Base-by-base conservation (phyloP, 768 basidiomycete species). In the Pisolithus tinctorius region DNA sequence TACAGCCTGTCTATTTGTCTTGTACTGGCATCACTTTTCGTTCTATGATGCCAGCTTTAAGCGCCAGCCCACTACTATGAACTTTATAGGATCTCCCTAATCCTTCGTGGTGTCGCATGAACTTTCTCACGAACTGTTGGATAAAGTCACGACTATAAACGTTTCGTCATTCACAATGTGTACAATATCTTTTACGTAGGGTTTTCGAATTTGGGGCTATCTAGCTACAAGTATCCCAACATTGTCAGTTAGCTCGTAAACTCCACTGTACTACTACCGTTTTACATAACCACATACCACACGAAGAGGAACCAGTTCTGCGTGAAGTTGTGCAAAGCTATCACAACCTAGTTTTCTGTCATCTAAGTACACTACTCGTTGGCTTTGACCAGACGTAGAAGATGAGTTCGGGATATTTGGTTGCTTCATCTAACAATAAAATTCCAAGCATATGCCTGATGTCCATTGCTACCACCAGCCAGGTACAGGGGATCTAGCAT, bases 401-500 rank as follows among this genome's bases (percentile, higher is more conserved):
- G 91, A 89, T 90, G 53, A 30, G 70, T 31, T 23, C 14, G 20
- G 37, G 27, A 45, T 36, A 53, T 26, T 37, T 45, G n/a, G 7
- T 20, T n/a, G 43, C 47, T 5, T 44, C 30, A 41, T 13, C 10
- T 38, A 3, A 50, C 49, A 54, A 38, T 47, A 39, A 20, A 23
- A 16, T 45, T 41, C 45, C 38, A 53, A 90, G 87, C 62, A 67
- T 76, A 17, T 92, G 88, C 64, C 61, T 92, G 45, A 81, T 90
- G 37, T 79, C 83, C 14, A 88, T 76, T 16, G 78, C 79, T 6
- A 65, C 86, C 41, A 82, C 87, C 10, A 93, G 93, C 68, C 74
- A 66, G 45, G 67, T 75, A 5, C 89, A 91, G 66, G 74, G 72
- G 34, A 83, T 83, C 60, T 59, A 71, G n/a, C 73, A 77, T 50